Conservation (phyloP, 164 flowering plant species). For the Santalum album region DNA sequence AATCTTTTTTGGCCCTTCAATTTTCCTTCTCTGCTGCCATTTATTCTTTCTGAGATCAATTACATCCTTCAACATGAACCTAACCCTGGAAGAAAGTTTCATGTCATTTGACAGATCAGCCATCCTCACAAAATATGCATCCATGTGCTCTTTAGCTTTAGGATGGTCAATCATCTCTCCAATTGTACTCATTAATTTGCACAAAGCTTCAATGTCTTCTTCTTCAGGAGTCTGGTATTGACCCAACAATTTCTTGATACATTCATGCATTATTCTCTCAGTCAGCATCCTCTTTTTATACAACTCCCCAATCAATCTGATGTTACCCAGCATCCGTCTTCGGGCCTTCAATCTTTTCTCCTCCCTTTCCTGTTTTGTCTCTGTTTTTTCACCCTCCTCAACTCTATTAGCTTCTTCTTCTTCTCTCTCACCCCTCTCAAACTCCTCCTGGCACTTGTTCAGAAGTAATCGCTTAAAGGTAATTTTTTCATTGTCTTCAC, state of each 20-base stretch:
- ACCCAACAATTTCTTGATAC: constrained; percentile 66
- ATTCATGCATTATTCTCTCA: constrained; percentile 80
- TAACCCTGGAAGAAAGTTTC: constrained; percentile 78
- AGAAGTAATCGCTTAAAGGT: constrained; percentile 71
- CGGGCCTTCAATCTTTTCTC: constrained; percentile 59
- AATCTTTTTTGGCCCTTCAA: constrained; percentile 97
- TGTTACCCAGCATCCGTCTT: constrained; percentile 81
- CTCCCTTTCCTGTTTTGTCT: constrained; percentile 59
- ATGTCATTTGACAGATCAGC: constrained; percentile 49
- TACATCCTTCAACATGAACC: constrained; percentile 89
- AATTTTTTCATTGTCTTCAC: constrained; percentile 57
- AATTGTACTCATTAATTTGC: constrained; percentile 95
- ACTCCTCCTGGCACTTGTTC: constrained; percentile 88
- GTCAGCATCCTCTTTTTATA: constrained; percentile 85
- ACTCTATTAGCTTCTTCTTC: constrained; percentile 67
- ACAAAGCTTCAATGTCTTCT: constrained; percentile 84
- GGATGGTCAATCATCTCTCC: constrained; percentile 91
- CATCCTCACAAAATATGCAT: constrained; percentile 80
- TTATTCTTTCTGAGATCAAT: constrained; percentile 88
- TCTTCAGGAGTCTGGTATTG: constrained; percentile 64
- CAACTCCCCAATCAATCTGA: constrained; percentile 75
- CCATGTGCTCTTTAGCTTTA: constrained; percentile 77
- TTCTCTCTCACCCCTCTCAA: constrained; percentile 79
- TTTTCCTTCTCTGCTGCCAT: constrained; percentile 95
- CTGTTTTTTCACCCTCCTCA: constrained; percentile 61